These are phyloP conservation scores for Kwoniella sp. DNA, from an alignment of 768 basidiomycete species.

Conservation along the genomic window DNA sequence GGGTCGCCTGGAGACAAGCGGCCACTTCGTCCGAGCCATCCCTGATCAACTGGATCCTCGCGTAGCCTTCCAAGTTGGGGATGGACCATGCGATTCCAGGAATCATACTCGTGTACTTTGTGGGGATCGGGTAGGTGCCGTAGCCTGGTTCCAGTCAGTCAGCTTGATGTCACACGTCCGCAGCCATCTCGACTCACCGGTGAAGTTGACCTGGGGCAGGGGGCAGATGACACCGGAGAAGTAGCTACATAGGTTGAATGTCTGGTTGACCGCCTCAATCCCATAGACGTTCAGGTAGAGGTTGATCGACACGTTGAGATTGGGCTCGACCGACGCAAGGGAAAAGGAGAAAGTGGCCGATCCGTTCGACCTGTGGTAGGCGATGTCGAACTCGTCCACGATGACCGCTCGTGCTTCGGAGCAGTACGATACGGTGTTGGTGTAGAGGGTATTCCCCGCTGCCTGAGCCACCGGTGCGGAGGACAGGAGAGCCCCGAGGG, in stretches of 20 bases:
- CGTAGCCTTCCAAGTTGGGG: constrained; percentile 87
- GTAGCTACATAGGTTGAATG: constrained; percentile 77
- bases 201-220: constrained; percentile 76
- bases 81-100: constrained; percentile 78
- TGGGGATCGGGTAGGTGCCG: constrained; percentile 48
- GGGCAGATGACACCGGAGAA: constrained; percentile 76
- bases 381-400: constrained; percentile 43
- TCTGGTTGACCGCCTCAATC: constrained; percentile 71
- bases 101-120: constrained; percentile 55
- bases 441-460: constrained; percentile 23
- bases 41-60: constrained; percentile 68
- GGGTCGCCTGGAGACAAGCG: constrained; percentile 84
- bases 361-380: constrained; percentile 49
- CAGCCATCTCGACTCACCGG: constrained; percentile 55
- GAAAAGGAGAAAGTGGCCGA: constrained; percentile 80
- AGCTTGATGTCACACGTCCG: no score
- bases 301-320: constrained; percentile 73
- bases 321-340: constrained; percentile 67
- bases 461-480: constrained; percentile 2
- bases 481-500: constrained; percentile 7
- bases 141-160: constrained; percentile 24
- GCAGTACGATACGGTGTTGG: constrained; percentile 45
- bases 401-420: constrained; percentile 40
- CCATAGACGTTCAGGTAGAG: constrained; percentile 85
- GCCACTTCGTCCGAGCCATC: constrained; percentile 66